Base-by-base conservation (phyloP, 2,329 filamentous ascomycete genomes). In the Pyrenophora tritici-repentis region DNA sequence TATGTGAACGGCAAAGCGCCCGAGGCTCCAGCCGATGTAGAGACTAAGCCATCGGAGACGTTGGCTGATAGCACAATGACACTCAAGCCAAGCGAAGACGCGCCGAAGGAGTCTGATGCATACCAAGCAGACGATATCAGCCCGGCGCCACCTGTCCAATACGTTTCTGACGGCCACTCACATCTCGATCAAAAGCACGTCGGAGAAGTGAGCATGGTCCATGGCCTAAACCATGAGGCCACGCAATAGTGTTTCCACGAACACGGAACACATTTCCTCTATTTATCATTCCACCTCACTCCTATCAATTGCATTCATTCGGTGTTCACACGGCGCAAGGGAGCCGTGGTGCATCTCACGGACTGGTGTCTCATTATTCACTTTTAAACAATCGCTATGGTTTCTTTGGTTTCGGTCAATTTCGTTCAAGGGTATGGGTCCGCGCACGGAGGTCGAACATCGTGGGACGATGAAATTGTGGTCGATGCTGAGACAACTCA, bases 111-210 rank as follows among this genome's bases (percentile, higher is more conserved):
- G 6, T 43, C 49, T 14, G 41, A 35, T 33, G 7, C 35, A 8
- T 16, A 47, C 38, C 4, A 58, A 63, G 62, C 61, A 2, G 68
- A 72, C 17, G 62, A 62, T 16, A 71, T 73, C 8, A 58, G 50
- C n/a, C 52, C 61, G 2, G 61, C 59, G 6, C 67, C 65, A 18
- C 59, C 37, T 29, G 55, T 68, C 3, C 60, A 70, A 42, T 47
- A 55, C 7, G 53, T 68, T 2, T 32, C 58, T 4, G 51, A 61
- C 4, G 44, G 59, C 31, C 43, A 57, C 34, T 55, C 62, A 16
- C 56, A 60, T 24, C 55, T 69, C 31, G 71, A 72, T 41, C 59
- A 66, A 31, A 74, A 74, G 44, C 69, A 72, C 35, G 62, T 71
- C 35, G 67, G 66, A 9, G 66, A 73, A 36, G 58, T 73, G 7